Percentiles rank a stretch among this genome's conserved stretches.
phyloP scores from a whole-genome alignment of 2,329 filamentous ascomycete species.

The Cladosporium sp. region DNA sequence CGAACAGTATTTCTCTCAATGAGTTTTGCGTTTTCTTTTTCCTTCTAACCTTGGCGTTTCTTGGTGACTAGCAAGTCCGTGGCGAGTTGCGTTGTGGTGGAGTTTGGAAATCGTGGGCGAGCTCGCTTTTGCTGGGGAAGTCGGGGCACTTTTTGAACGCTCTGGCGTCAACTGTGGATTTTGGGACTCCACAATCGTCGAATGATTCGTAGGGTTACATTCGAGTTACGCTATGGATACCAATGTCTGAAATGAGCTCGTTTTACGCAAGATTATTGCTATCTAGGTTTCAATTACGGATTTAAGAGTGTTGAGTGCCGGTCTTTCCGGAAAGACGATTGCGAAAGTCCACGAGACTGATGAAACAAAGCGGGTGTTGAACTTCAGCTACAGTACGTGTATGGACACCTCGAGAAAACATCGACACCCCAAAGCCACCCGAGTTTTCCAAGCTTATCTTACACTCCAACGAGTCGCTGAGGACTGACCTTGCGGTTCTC shows the following conservation, averaged over 20 bases:
- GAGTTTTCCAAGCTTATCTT: no score
- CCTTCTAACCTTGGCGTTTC: neutral
- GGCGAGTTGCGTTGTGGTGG: neutral
- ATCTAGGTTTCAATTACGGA: neutral
- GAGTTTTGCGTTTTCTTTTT: neutral
- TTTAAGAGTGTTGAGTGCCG: no score
- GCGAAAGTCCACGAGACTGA: no score
- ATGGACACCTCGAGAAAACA: no score
- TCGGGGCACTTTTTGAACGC: conserved; percentile 2
- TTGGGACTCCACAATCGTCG: neutral
- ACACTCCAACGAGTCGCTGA: no score
- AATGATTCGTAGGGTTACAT: neutral
- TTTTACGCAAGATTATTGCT: neutral
- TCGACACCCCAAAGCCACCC: no score
- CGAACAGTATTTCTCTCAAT: no score
- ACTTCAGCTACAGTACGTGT: no score
- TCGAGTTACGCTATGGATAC: neutral
- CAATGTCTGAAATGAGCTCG: neutral
- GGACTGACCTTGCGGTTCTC: no score
- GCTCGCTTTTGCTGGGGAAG: conserved; percentile 9
- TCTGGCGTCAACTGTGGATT: neutral
- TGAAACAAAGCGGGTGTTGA: no score
- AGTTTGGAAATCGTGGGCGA: neutral
- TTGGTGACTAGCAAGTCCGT: neutral
- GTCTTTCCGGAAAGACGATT: no score